Evolutionary conservation across 2,329 filamentous ascomycete species (phyloP).

Genomic region (Chalaropsis ovoidea): DNA sequence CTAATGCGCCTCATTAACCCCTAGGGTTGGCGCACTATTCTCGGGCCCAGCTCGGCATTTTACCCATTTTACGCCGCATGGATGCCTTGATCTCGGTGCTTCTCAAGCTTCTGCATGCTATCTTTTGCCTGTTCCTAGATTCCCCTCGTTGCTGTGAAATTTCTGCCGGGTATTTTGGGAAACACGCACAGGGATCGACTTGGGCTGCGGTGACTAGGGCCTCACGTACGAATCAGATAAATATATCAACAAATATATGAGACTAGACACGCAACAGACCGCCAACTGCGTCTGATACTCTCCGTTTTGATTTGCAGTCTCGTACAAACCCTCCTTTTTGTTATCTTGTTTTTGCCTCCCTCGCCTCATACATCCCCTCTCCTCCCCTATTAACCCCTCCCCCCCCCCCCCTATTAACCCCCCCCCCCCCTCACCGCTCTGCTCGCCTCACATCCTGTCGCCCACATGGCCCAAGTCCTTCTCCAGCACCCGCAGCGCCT

Average conservation of each 20-base stretch:
- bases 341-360: neutral
- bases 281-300: neutral
- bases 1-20: neutral
- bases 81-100: slow-evolving; percentile 29
- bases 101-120: neutral
- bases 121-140: neutral
- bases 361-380: neutral
- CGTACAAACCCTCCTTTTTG: neutral
- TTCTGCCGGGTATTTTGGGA: slow-evolving; percentile 28
- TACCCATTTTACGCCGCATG: slow-evolving; percentile 29
- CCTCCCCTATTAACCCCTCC: neutral
- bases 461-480: slow-evolving; percentile 28
- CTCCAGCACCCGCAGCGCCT: slow-evolving; percentile 35
- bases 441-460: slow-evolving; percentile 26
- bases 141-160: neutral
- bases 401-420: neutral
- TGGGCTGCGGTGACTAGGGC: neutral
- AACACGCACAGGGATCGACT: slow-evolving; percentile 24
- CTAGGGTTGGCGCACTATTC: neutral
- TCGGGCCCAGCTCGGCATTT: slow-evolving; percentile 1
- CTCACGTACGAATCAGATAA: neutral
- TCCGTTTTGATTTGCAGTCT: neutral
- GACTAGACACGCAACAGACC: neutral
- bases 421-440: neutral
- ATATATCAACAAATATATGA: slow-evolving; percentile 6